A percentile compares a stretch with the other conserved stretches of the same genome.
These are phyloP conservation scores for Paraphaeosphaeria minitans DNA, from an alignment of 2,329 filamentous ascomycete genomes.

Conservation along the genomic window DNA sequence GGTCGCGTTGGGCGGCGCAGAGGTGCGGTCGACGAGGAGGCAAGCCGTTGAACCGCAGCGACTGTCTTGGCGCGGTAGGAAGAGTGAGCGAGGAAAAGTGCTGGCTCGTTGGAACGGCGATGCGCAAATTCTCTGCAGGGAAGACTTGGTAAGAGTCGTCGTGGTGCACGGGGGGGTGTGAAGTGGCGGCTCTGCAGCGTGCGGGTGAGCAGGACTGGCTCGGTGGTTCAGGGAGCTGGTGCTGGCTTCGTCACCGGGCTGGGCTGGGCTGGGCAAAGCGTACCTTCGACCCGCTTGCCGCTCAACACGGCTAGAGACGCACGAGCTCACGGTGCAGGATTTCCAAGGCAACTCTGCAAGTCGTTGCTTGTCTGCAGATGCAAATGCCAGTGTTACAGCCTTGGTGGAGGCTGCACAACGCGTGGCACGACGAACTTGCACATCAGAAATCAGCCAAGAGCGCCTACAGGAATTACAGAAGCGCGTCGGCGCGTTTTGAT, in stretches of 20 bases:
- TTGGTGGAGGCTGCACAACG: background rate
- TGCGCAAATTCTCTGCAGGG: background rate
- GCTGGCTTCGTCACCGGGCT: conserved; percentile 20
- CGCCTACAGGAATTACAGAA: conserved; percentile 30
- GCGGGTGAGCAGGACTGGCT: conserved; percentile 8
- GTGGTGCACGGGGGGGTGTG: conserved; percentile 21
- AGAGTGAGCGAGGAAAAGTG: conserved; percentile 10
- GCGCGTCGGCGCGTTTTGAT: conserved; percentile 36
- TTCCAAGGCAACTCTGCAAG: background rate
- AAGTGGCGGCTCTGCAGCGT: conserved; percentile 20
- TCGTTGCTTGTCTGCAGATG: background rate
- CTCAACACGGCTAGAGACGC: conserved; percentile 2
- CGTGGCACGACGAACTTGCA: background rate
- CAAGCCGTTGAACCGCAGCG: conserved; percentile 23
- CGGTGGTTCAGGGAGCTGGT: conserved; percentile 7
- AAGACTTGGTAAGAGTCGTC: conserved; percentile 10
- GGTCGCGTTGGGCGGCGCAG: conserved; percentile 15
- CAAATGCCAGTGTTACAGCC: background rate
- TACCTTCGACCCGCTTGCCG: background rate
- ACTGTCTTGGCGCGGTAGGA: conserved; percentile 16
- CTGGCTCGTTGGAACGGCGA: conserved; percentile 7
- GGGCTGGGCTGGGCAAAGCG: conserved; percentile 22
- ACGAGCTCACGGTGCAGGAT: background rate
- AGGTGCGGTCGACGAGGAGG: conserved; percentile 28
- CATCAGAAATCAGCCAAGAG: background rate